Conservation (phyloP, 805 yeast genomes). For the Schwanniomyces vanrijiae region DNA sequence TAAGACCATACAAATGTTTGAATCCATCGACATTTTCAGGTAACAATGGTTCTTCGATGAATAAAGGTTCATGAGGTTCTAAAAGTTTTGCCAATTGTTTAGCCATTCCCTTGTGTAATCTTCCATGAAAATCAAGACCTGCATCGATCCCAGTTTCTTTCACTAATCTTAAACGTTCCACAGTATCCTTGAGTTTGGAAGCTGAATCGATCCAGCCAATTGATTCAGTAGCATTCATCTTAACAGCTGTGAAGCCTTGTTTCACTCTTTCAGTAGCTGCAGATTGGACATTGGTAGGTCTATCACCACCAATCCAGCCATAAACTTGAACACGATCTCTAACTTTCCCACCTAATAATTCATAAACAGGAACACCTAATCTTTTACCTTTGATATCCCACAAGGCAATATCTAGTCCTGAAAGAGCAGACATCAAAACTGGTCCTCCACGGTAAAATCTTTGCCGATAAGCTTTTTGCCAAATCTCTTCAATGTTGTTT, state of each 20-base stretch:
- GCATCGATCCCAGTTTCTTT: slow-evolving; percentile 2
- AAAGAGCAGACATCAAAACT: slow-evolving; percentile 27
- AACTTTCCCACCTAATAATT: slow-evolving; percentile 26
- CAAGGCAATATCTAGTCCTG: slow-evolving; percentile 29
- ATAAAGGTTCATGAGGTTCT: slow-evolving; percentile 3
- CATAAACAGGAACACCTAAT: slow-evolving; percentile 26
- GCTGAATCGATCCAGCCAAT: slow-evolving; percentile 4
- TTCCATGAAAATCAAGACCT: slow-evolving; percentile 1
- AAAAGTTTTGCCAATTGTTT: slow-evolving; percentile 3
- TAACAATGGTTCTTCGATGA: slow-evolving; percentile 1
- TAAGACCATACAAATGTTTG: slow-evolving; percentile 2
- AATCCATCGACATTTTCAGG: slow-evolving; percentile 2
- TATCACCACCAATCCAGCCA: slow-evolving; percentile 31
- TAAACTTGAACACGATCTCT: slow-evolving; percentile 23
- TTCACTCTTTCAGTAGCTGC: slow-evolving; percentile 23
- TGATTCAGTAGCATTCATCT: slow-evolving; percentile 18
- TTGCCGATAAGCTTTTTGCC: slow-evolving; percentile 23
- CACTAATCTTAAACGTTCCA: slow-evolving; percentile 2
- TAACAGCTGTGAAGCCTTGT: slow-evolving; percentile 30
- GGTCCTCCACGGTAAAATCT: slow-evolving; percentile 29
- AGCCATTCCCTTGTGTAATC: slow-evolving; percentile 3
- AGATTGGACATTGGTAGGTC: slow-evolving; percentile 19
- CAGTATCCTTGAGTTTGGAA: slow-evolving; percentile 3
- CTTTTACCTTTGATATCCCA: slow-evolving; percentile 29
- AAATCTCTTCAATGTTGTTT: slow-evolving; percentile 21